phyloP scores from a whole-genome alignment of 2,329 filamentous ascomycete species.

The Teratosphaeriaceae sp. region DNA sequence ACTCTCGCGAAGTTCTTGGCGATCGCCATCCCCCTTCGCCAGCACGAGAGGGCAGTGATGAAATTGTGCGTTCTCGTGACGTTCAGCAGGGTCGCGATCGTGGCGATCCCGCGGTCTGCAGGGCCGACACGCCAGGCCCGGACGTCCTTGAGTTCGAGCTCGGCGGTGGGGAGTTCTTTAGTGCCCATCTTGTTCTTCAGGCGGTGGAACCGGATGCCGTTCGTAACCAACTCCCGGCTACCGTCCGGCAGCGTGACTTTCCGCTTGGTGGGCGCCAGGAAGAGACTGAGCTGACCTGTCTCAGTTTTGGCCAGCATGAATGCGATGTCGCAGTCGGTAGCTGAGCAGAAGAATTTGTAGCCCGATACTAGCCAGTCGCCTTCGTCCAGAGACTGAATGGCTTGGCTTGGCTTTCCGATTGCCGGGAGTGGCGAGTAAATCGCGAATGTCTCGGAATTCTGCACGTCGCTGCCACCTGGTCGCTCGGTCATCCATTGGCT shows the following conservation, averaged over 20 bases:
- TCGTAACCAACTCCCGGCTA: conserved; percentile 42
- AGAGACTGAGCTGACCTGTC: conserved; percentile 48
- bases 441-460: conserved; percentile 55
- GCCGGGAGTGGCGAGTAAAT: conserved; percentile 30
- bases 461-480: conserved; percentile 61
- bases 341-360: conserved; percentile 66
- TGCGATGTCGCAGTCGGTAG: conserved; percentile 57
- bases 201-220: conserved; percentile 60
- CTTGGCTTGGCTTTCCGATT: background rate
- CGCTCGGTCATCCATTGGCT: conserved; percentile 75
- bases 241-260: conserved; percentile 13
- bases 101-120: conserved; percentile 13
- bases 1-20: conserved; percentile 11
- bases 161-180: conserved; percentile 61
- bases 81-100: conserved; percentile 12
- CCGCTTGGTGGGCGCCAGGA: conserved; percentile 58
- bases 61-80: conserved; percentile 12
- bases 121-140: conserved; percentile 18
- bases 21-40: conserved; percentile 15
- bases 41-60: conserved; percentile 13
- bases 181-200: conserved; percentile 69
- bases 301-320: conserved; percentile 57
- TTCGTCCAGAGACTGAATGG: background rate
- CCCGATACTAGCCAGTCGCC: conserved; percentile 51
- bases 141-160: conserved; percentile 49